These are phyloP conservation scores for Cryphonectria nitschkei DNA, from an alignment of 2,329 filamentous ascomycete genomes.

Conservation along the genomic window DNA sequence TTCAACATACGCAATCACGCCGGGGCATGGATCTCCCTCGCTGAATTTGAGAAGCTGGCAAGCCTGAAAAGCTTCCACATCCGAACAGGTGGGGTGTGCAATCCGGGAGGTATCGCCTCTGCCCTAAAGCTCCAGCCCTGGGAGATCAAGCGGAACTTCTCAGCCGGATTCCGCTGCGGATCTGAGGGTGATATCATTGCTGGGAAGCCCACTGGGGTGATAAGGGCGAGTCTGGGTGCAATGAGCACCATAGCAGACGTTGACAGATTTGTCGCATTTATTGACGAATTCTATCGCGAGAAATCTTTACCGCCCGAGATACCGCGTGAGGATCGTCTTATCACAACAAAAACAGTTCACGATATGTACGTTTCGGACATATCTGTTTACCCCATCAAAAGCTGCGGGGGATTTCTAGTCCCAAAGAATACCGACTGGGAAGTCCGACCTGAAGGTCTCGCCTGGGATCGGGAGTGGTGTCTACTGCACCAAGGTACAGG, in stretches of 20 bases:
- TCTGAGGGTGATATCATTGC: slow-evolving; percentile 78
- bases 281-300: slow-evolving; percentile 67
- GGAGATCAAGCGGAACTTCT: slow-evolving; percentile 86
- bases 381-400: slow-evolving; percentile 90
- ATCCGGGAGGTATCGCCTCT: slow-evolving; percentile 81
- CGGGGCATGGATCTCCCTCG: slow-evolving; percentile 77
- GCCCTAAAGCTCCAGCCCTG: slow-evolving; percentile 74
- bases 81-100: slow-evolving; percentile 87
- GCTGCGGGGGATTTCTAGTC: slow-evolving; percentile 79
- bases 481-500: slow-evolving; percentile 85
- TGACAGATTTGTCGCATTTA: slow-evolving; percentile 69
- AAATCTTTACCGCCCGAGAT: slow-evolving; percentile 2
- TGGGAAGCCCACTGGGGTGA: slow-evolving; percentile 85
- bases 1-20: slow-evolving; percentile 77
- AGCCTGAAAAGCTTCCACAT: slow-evolving; percentile 79
- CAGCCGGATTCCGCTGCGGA: slow-evolving; percentile 82
- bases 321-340: not conserved
- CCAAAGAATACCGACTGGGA: slow-evolving; percentile 71
- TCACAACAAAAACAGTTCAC: slow-evolving; percentile 2
- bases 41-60: slow-evolving; percentile 86
- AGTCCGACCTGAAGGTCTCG: slow-evolving; percentile 78
- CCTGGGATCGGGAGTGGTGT: slow-evolving; percentile 98
- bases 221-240: slow-evolving; percentile 84
- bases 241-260: slow-evolving; percentile 85
- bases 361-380: slow-evolving; percentile 64